Evolutionary conservation across 2,329 filamentous ascomycete genomes (phyloP).

Genomic region (Stromatinia cepivora): DNA sequence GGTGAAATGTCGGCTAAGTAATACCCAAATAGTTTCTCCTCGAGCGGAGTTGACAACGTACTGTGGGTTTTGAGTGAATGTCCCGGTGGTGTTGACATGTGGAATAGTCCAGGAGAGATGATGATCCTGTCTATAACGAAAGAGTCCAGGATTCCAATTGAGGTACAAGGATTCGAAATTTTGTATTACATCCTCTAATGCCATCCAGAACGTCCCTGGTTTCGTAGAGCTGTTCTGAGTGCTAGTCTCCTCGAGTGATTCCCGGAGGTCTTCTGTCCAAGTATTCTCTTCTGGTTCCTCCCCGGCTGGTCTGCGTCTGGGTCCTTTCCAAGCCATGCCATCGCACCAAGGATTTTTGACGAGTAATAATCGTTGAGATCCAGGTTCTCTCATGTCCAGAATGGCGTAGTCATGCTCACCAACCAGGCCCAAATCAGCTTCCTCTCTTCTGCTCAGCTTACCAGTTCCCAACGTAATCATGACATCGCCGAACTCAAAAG

Average conservation of each 20-base stretch:
- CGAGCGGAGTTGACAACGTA: constrained; percentile 64
- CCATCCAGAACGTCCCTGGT: constrained; percentile 92
- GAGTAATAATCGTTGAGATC: constrained; percentile 66
- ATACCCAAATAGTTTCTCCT: constrained; percentile 72
- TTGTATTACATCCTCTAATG: constrained; percentile 80
- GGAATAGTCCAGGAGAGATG: constrained; percentile 81
- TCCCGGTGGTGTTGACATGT: constrained; percentile 50
- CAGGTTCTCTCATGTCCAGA: constrained; percentile 69
- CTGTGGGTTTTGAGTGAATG: constrained; percentile 66
- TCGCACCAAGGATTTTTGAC: constrained; percentile 97
- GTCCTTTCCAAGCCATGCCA: constrained; percentile 70
- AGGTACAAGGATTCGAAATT: constrained; percentile 95
- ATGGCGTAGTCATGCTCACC: constrained; percentile 95
- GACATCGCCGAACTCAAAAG: constrained; percentile 76
- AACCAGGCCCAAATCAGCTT: constrained; percentile 77
- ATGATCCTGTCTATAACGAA: constrained; percentile 78
- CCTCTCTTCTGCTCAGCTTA: constrained; percentile 72
- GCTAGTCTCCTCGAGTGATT: constrained; percentile 32
- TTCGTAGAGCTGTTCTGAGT: constrained; percentile 34
- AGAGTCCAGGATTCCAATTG: constrained; percentile 92
- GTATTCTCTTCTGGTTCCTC: constrained; percentile 13
- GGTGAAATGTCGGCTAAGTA: constrained; percentile 83
- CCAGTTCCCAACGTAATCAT: constrained; percentile 90
- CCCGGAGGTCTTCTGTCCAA: constrained; percentile 34
- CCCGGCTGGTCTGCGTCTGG: constrained; percentile 31